Percentiles rank a stretch among this genome's conserved stretches.
Evolutionary conservation across 2,329 filamentous ascomycete species (phyloP).

Genomic region (Bipolaris gigantea): DNA sequence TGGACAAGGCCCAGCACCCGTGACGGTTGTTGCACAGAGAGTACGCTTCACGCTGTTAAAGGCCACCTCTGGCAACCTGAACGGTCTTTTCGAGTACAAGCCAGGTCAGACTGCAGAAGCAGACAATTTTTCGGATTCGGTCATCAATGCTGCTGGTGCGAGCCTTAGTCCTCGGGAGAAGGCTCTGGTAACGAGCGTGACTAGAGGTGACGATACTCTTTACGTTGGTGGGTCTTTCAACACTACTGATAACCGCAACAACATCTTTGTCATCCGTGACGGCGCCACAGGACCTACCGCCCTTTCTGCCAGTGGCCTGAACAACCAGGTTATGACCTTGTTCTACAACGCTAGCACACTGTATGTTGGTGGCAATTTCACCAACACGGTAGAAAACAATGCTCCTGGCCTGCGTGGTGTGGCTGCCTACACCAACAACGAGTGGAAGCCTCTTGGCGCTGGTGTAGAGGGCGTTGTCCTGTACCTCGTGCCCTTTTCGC

Average conservation of each 20-base stretch:
- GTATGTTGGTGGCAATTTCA: constrained; percentile 86
- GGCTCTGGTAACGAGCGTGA: constrained; percentile 72
- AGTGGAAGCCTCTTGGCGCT: constrained; percentile 78
- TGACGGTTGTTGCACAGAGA: constrained; percentile 86
- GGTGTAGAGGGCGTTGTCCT: constrained; percentile 81
- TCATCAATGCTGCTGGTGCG: constrained; percentile 74
- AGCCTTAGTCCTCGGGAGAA: constrained; percentile 60
- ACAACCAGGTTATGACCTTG: constrained; percentile 75
- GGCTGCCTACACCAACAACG: constrained; percentile 69
- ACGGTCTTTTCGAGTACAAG: constrained; percentile 88
- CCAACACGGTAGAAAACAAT: constrained; percentile 65
- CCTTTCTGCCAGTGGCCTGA: constrained; percentile 72
- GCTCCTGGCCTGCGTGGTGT: constrained; percentile 71
- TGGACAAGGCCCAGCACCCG: constrained; percentile 57
- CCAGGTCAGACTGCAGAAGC: constrained; percentile 64
- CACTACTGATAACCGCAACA: constrained; percentile 59
- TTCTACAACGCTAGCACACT: constrained; percentile 62
- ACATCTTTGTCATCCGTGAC: constrained; percentile 72
- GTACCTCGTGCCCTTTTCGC: constrained; percentile 71
- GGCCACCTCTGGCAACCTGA: constrained; percentile 76
- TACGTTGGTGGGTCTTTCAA: constrained; percentile 88
- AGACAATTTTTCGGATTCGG: constrained; percentile 68
- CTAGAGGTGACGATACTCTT: constrained; percentile 60
- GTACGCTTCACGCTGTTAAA: constrained; percentile 76
- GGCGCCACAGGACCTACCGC: constrained; percentile 61